A percentile compares a stretch with the other conserved stretches of the same genome.
These are phyloP conservation scores for Tulasnella sp. DNA, from an alignment of 768 basidiomycete species.

Conservation along the genomic window DNA sequence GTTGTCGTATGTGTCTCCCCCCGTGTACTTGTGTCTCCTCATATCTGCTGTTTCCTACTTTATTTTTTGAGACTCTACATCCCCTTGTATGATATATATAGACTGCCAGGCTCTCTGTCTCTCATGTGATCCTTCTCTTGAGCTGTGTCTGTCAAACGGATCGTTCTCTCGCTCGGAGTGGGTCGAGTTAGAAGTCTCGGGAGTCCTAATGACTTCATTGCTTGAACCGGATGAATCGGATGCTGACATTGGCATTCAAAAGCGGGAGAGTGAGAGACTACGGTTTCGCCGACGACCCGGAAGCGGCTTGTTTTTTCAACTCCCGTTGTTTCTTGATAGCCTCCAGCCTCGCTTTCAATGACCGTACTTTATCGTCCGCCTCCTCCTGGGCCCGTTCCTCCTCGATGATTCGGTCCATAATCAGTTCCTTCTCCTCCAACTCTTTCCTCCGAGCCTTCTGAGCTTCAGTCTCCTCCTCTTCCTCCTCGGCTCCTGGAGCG, in stretches of 20 bases:
- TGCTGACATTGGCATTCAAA: neutral
- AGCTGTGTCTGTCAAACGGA: too few relatives aligned
- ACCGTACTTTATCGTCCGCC: conserved; percentile 60
- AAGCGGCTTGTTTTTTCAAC: conserved; percentile 18
- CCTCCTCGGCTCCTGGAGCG: conserved; percentile 20
- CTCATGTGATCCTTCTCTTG: too few relatives aligned
- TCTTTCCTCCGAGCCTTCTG: conserved; percentile 41
- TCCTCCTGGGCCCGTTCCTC: conserved; percentile 84
- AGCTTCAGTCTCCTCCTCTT: conserved; percentile 34
- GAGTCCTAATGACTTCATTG: neutral
- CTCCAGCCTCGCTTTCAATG: conserved; percentile 56
- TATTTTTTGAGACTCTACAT: neutral
- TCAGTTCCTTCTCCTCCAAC: conserved; percentile 65
- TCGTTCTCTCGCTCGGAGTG: too few relatives aligned
- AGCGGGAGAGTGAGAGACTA: neutral
- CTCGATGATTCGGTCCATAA: conserved; percentile 74
- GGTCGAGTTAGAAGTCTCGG: too few relatives aligned
- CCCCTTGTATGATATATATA: neutral
- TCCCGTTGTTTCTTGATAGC: conserved; percentile 40
- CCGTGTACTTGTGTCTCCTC: neutral
- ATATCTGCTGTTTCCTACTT: neutral
- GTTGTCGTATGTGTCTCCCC: too few relatives aligned
- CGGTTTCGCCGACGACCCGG: neutral
- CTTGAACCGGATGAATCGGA: neutral
- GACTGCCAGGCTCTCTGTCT: too few relatives aligned